These are phyloP conservation scores for Mentha longifolia DNA, from an alignment of 257 asterid genomes.

Conservation along the genomic window DNA sequence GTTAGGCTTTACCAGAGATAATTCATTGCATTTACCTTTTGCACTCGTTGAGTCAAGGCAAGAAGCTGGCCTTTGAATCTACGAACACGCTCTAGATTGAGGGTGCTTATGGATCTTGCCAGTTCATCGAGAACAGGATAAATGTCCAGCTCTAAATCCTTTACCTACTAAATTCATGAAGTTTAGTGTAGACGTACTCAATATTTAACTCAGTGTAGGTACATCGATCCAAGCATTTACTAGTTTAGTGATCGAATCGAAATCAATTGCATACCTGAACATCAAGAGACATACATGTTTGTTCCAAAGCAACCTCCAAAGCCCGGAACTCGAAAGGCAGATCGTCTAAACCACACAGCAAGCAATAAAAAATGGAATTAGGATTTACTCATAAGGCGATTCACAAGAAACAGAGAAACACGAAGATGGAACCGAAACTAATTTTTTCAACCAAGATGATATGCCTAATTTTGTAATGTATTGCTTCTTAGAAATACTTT, in stretches of 20 bases:
- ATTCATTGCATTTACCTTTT: conserved; percentile 59
- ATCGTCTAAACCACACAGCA: conserved; percentile 69
- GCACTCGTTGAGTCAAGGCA: conserved; percentile 94
- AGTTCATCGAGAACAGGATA: conserved; percentile 93
- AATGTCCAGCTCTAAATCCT: conserved; percentile 85
- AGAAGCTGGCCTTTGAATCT: conserved; percentile 95
- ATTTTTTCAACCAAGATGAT: background rate
- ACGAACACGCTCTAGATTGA: conserved; percentile 94
- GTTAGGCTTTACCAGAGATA: conserved; percentile 9
- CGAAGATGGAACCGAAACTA: background rate
- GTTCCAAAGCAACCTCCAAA: conserved; percentile 94
- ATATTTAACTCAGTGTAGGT: background rate
- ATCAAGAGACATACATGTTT: conserved; percentile 90
- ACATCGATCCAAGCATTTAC: background rate
- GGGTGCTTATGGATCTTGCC: conserved; percentile 88
- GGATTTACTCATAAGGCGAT: conserved; percentile 2
- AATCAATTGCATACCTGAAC: conserved; percentile 67
- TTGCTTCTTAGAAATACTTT: background rate
- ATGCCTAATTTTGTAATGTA: conserved; percentile 2
- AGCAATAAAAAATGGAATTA: conserved; percentile 34
- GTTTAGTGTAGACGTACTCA: conserved; percentile 23
- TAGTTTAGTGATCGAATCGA: conserved; percentile 2
- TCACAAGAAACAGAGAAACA: conserved; percentile 6
- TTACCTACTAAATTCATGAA: conserved; percentile 65
- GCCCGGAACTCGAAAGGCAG: conserved; percentile 97